phyloP scores from a whole-genome alignment of 352 stramenopile species.

The Aphanomyces stellatus region DNA sequence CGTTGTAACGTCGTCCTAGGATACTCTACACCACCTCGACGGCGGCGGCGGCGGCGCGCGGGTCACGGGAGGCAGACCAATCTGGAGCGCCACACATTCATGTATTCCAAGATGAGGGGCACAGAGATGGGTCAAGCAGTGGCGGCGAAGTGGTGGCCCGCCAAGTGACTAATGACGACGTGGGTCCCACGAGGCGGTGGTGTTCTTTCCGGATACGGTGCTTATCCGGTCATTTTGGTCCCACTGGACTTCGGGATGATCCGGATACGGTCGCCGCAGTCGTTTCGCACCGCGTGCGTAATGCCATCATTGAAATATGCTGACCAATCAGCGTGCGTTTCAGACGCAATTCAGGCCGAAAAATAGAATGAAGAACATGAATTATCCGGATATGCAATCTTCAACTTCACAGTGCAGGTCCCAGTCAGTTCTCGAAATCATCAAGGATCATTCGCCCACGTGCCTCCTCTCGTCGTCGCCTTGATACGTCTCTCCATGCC shows the following conservation, averaged over 20 bases:
- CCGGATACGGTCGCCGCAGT: neutral
- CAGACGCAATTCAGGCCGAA: neutral
- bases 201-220: neutral
- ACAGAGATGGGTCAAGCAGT: too few species aligned
- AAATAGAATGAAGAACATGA: neutral
- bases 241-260: neutral
- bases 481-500: slow-evolving; percentile 7
- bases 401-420: slow-evolving; percentile 14
- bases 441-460: neutral
- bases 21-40: too few species aligned
- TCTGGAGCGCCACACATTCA: too few species aligned
- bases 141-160: neutral
- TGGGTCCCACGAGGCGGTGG: neutral
- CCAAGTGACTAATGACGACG: slow-evolving; percentile 1
- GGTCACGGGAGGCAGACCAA: too few species aligned
- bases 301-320: neutral
- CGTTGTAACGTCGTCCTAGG: too few species aligned
- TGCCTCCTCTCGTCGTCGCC: neutral
- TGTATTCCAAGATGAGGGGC: too few species aligned
- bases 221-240: slow-evolving; percentile 4
- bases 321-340: neutral
- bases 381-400: slow-evolving; percentile 9
- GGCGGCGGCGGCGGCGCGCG: too few species aligned
- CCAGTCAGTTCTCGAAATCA: slow-evolving; percentile 16
- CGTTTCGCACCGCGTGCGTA: neutral